Base-by-base conservation (phyloP, 371 early-diverging fungal genomes). In the Choanephora cucurbitarum region DNA sequence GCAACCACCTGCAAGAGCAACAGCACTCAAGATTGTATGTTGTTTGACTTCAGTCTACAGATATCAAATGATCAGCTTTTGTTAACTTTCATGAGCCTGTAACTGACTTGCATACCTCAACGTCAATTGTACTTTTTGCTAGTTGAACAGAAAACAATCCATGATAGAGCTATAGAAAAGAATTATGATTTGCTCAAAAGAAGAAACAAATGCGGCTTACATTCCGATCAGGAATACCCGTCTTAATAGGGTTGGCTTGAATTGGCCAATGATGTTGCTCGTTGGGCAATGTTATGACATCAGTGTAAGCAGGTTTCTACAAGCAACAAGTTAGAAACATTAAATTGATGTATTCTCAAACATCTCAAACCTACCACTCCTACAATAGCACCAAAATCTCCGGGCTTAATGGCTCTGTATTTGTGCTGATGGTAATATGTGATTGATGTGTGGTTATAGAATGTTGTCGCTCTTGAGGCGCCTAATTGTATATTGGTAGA, bases 1-100 rank as follows among this genome's bases (percentile, higher is more conserved):
- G 5, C 69, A 66, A 51, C 77, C 77, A 63, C 77, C 77, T 22
- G 65, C 70, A 19, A 76, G 50, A 17, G 77, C 73, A 41, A 76
- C 49, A 6, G 67, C 55, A 28, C 67, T 60, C n/a, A 76, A 50
- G 1, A 68, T n/a, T 10, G 77, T 73, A 42, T 76, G 69, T 33
- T 73, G 70, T 40, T 71, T 52, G 3, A 70, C 59, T 50, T 76
- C 77, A 9, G 70, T 66, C 73, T 76, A 60, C 48, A 19, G 0
- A 15, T 18, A n/a, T 18, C 13, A 1, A 10, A 37, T 41, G 13
- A 24, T 11, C 19, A 45, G 31, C 17, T 3, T 31, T 9, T 31
- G 17, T n/a, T 48, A 32, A n/a, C n/a, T n/a, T n/a, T n/a, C n/a
- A n/a, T n/a, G n/a, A n/a, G n/a, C n/a, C 15, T 23, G 15, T 46